Evolutionary conservation across 2,329 filamentous ascomycete genomes (phyloP), one percentile per base, ranked within the genome.

Genomic region (Diaporthe helianthi): DNA sequence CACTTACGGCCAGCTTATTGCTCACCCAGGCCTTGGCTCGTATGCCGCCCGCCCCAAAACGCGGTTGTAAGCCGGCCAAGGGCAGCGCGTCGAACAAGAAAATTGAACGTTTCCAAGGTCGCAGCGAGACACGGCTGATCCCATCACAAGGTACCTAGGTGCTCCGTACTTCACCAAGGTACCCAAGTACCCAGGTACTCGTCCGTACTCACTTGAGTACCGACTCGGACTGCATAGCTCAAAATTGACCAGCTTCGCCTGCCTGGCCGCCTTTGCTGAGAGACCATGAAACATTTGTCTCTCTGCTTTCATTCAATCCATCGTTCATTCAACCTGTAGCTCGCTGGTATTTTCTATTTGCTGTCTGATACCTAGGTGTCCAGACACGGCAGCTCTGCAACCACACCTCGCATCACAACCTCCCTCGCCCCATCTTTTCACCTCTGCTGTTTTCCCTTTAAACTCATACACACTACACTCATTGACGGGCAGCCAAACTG

Each of bases 21-120:
- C 26, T 53, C 68, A 49, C 24, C 19, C 38, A 38, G 15, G 61
- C 55, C 38, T 36, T 47, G 53, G 53, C 38, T 29, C 8, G 13
- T 12, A 31, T 46, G 55, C 54, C n/a, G 65, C 31, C 47, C 55
- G 46, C 68, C 68, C 68, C 46, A 70, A 70, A 70, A 70, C 68
- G 68, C 68, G 68, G 38, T 70, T 55, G 55, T 61, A 44, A 61
- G 55, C 46, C 64, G 51, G 31, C 52, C 29, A 55, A 26, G 52
- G 41, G 41, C 64, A 54, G 41, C 51, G 38, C 63, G 58, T 61
- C 63, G 7, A 65, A 26, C 24, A 54, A 54, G 41, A 17, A 68
- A 44, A 51, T 61, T 47, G 58, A 46, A 47, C 41, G 58, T 24
- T 24, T 33, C 41, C 58, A 55, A 63, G 61, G 38, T 51, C 55